Evolutionary conservation across 768 basidiomycete species (phyloP), one percentile per base, ranked within the genome.

Genomic region (Panus rudis): DNA sequence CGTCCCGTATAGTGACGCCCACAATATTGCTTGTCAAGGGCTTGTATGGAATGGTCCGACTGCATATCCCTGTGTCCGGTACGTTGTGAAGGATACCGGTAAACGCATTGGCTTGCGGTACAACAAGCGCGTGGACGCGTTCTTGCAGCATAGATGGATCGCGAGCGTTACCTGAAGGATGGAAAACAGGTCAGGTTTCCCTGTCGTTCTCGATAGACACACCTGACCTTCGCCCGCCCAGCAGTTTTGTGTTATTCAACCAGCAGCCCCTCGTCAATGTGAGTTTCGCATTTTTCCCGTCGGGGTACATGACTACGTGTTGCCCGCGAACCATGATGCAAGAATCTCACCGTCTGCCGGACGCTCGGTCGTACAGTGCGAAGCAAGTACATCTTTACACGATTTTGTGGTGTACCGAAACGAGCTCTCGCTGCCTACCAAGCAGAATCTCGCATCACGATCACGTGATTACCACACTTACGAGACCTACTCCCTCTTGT

Each of bases 111-210:
- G 98, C 65, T 63, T 98, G 57, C 80, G 92, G 47, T 96, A 97
- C 66, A 94, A 97, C 64, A 96, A 93, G 67, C 82, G 90, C 19
- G 84, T 90, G 5, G 92, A 96, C 55, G 91, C 92, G 13, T 91
- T 92, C 60, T 69, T 99, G 43, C 92, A 97, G 59, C 96, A 92
- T 57, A 96, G 96, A 0, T 98, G 94, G 93, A 87, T 98, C 41
- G 94, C 2, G 96, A 99, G 66, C 72, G 96, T 16, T 96, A 99
- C 68, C 64, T 99, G 51, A 94, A 91, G 68, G 92, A 98, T 59
- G 96, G 94, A 73, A 96, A 99, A 90, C 93, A 56, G 72, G 93
- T 80, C 1, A 22, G n/a, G 2, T 34, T 12, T 32, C 12, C 19
- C 17, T 19, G 28, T 43, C 12, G 33, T 13, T 16, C 33, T 8